Evolutionary conservation across 805 yeast species (phyloP).

Genomic region (Barnettozyma siamensis): DNA sequence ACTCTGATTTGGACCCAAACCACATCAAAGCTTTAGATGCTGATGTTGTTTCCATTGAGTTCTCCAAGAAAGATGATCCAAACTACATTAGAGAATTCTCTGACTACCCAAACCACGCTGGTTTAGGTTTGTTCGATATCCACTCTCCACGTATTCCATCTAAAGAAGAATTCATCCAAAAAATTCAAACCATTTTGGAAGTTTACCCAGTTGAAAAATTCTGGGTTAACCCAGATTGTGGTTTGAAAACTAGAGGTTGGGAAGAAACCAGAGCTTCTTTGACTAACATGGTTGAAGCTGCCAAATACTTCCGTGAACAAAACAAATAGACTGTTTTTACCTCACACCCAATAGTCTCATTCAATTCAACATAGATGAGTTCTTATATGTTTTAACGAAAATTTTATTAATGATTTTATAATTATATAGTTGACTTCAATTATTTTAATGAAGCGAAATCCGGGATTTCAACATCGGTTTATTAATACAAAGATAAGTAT

Average conservation of each 20-base stretch:
- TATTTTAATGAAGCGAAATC: constrained; percentile 8
- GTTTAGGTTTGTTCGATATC: constrained; percentile 97
- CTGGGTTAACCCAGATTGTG: constrained; percentile 99
- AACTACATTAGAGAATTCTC: constrained; percentile 96
- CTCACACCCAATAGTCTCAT: constrained; percentile 1
- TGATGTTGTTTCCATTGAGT: constrained; percentile 98
- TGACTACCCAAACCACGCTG: constrained; percentile 98
- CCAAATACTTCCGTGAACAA: constrained; percentile 80
- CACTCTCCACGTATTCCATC: constrained; percentile 99
- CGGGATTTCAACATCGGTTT: constrained; percentile 14
- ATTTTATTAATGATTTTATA: constrained; percentile 9
- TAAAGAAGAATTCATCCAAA: constrained; percentile 88
- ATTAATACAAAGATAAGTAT: constrained; percentile 9
- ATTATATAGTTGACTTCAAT: constrained; percentile 10
- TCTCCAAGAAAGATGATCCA: constrained; percentile 99
- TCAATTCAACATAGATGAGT: constrained; percentile 11
- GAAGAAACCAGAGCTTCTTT: constrained; percentile 92
- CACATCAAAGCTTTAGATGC: constrained; percentile 99
- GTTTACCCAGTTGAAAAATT: constrained; percentile 96
- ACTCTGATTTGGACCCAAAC: constrained; percentile 99
- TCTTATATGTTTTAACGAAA: constrained; percentile 3
- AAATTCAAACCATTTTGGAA: constrained; percentile 91
- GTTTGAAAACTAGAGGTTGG: constrained; percentile 99
- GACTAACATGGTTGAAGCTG: constrained; percentile 99
- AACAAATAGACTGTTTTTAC: constrained; percentile 16